Evolutionary conservation across 352 stramenopile genomes (phyloP).

Genomic region (Peronospora destructor): DNA sequence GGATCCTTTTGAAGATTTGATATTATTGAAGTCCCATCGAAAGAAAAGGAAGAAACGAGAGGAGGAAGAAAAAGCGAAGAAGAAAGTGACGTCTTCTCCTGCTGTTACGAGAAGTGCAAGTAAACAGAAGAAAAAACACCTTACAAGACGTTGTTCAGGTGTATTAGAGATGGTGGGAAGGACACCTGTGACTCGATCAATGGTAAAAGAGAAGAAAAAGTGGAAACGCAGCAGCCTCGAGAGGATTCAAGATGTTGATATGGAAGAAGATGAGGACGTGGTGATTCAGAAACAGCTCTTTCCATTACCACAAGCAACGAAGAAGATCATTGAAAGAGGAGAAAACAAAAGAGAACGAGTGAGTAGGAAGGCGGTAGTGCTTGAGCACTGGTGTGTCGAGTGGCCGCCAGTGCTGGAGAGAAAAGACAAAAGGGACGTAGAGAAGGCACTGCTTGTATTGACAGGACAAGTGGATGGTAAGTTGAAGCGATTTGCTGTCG

Average conservation of each 20-base stretch:
- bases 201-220: conserved; percentile 21
- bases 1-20: conserved; percentile 20
- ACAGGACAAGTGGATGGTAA: conserved; percentile 27
- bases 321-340: conserved; percentile 1
- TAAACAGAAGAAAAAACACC: conserved; percentile 10
- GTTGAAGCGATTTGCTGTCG: conserved; percentile 28
- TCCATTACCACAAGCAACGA: conserved; percentile 13
- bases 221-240: conserved; percentile 23
- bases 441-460: conserved; percentile 30
- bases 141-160: conserved; percentile 2
- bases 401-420: conserved; percentile 22
- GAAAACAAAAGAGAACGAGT: background rate
- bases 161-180: conserved; percentile 18
- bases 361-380: conserved; percentile 14
- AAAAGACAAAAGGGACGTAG: background rate
- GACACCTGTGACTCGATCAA: conserved; percentile 22
- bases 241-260: conserved; percentile 4
- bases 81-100: conserved; percentile 3
- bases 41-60: conserved; percentile 10
- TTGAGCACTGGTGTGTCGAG: conserved; percentile 27
- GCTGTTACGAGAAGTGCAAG: conserved; percentile 9
- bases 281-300: conserved; percentile 37
- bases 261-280: conserved; percentile 17
- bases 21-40: conserved; percentile 7
- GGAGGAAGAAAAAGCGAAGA: background rate